Conservation (phyloP, 768 basidiomycete species). For the Termitomyces sp. region DNA sequence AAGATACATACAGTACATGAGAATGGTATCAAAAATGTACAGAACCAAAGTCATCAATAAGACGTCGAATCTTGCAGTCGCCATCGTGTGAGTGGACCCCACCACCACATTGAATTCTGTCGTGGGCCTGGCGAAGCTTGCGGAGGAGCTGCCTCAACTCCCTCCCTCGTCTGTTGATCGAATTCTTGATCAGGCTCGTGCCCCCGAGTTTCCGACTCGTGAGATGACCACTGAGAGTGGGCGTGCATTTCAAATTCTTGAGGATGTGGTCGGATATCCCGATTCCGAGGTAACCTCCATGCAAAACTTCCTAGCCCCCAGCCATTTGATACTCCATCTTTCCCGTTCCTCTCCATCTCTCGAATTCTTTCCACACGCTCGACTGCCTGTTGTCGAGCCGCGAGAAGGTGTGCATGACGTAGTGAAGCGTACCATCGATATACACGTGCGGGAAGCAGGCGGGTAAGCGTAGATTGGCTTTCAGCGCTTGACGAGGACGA, state of each 20-base stretch:
- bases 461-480: constrained; percentile 28
- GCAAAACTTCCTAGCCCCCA: constrained; percentile 78
- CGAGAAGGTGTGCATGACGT: constrained; percentile 66
- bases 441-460: constrained; percentile 36
- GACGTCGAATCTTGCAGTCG: constrained; percentile 73
- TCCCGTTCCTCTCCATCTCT: constrained; percentile 46
- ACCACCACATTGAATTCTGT: constrained; percentile 66
- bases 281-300: constrained; percentile 25
- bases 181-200: neutral
- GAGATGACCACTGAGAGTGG: constrained; percentile 5
- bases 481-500: constrained; percentile 14
- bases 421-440: constrained; percentile 57
- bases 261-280: neutral
- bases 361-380: constrained; percentile 66
- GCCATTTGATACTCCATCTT: constrained; percentile 34
- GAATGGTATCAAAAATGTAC: constrained; percentile 4
- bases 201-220: constrained; percentile 3
- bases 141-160: constrained; percentile 1
- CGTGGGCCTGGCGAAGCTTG: constrained; percentile 12
- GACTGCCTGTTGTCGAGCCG: constrained; percentile 66
- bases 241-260: constrained; percentile 21
- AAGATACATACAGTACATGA: constrained; percentile 13
- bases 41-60: constrained; percentile 36
- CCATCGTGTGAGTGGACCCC: constrained; percentile 75
- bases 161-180: constrained; percentile 2